Evolutionary conservation across 768 basidiomycete species (phyloP).

Genomic region (Amanita jacksonii): DNA sequence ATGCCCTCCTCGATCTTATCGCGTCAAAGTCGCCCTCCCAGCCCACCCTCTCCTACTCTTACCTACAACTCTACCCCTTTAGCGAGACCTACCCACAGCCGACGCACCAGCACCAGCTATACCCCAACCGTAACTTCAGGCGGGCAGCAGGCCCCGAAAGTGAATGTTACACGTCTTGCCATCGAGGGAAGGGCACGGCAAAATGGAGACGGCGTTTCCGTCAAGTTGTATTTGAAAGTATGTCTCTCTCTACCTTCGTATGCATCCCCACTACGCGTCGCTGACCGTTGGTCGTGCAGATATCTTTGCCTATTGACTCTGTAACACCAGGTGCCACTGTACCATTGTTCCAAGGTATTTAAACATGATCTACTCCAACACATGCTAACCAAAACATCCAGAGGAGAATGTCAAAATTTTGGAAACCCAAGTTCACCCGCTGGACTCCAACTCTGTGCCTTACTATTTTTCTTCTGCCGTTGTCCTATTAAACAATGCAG

Average conservation of each 20-base stretch:
- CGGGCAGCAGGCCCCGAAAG: slow-evolving; percentile 30
- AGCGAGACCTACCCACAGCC: slow-evolving; percentile 15
- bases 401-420: slow-evolving; percentile 77
- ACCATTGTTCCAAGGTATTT: slow-evolving; percentile 63
- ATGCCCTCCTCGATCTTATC: background rate
- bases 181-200: slow-evolving; percentile 68
- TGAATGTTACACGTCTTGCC: slow-evolving; percentile 63
- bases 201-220: slow-evolving; percentile 52
- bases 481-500: slow-evolving; percentile 56
- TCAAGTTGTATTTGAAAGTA: slow-evolving; percentile 76
- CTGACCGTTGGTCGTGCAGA: slow-evolving; percentile 27
- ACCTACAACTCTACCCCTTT: slow-evolving; percentile 5
- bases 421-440: slow-evolving; percentile 65
- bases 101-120: slow-evolving; percentile 25
- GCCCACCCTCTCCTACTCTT: slow-evolving; percentile 1
- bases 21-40: slow-evolving; percentile 4
- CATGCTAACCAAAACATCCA: slow-evolving; percentile 16
- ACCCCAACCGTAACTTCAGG: slow-evolving; percentile 38
- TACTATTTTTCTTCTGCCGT: slow-evolving; percentile 63
- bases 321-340: slow-evolving; percentile 59
- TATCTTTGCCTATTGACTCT: slow-evolving; percentile 58
- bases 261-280: background rate
- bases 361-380: background rate
- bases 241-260: slow-evolving; percentile 3
- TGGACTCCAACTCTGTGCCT: slow-evolving; percentile 60